Evolutionary conservation across 2,329 filamentous ascomycete species (phyloP), one percentile per base, ranked within the genome.

Genomic region (Sporothrix globosa): DNA sequence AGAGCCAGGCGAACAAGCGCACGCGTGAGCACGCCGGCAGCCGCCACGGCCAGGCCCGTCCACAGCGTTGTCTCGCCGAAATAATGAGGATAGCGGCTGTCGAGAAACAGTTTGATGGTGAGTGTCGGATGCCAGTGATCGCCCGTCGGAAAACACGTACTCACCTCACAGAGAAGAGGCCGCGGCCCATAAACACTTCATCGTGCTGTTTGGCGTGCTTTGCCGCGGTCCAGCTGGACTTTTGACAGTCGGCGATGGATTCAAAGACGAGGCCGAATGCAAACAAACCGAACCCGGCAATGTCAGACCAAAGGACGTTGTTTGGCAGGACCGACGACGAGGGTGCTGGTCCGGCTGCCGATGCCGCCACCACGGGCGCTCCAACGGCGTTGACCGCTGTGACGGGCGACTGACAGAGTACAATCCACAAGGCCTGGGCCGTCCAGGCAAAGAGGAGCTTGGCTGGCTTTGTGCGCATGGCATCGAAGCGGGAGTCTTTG

Each of bases 41-140:
- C 84, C 0, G 83, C 79, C 5, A 87, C 85, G 0, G 89, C 88
- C 71, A 92, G 85, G 1, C 90, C 90, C 0, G 86, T 88, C 90
- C 89, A 92, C 44, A 92, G 80, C 13, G 87, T 89, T 39, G 83
- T 84, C 78, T 92, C 90, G n/a, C 90, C 90, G 77, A 92, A 90
- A 80, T 92, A 92, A 76, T 92, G 90, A 0, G 90, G 90, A 78
- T 90, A 88, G 72, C 88, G 80, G 63, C 83, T 63, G 58, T n/a
- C n/a, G 30, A n/a, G 19, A 50, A 3, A n/a, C 6, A 50, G 48
- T n/a, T 50, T 50, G 11, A 5, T n/a, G 4, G 44, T 17, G 44
- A 48, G 14, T 6, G 19, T 48, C 44, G 27, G 27, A 6, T 48
- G 1, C 44, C 14, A 30, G 13, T 7, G 19, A 10, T n/a, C 48